phyloP scores from a whole-genome alignment of 305 asterid genomes.

The Fraxinus latifolia region DNA sequence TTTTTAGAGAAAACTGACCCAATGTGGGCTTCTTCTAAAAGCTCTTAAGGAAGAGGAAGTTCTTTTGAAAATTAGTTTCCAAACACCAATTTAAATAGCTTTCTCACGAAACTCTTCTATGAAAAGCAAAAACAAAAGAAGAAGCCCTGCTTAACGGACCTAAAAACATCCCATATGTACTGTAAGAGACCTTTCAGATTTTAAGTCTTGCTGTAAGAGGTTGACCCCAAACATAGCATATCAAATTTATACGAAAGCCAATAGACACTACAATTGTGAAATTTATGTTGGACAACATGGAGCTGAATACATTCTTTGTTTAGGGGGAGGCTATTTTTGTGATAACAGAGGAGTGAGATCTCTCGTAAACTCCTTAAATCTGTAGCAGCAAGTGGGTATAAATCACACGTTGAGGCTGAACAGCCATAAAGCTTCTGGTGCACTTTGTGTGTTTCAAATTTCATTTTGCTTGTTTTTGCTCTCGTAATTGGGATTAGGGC shows the following conservation, averaged over 20 bases:
- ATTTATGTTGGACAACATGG: neutral
- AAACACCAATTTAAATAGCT: no score
- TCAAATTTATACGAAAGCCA: neutral
- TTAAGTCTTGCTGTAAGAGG: neutral
- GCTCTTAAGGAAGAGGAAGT: no score
- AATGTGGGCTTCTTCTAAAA: no score
- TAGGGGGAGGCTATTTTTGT: neutral
- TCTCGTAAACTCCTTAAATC: neutral
- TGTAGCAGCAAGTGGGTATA: neutral
- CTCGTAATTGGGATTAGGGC: neutral
- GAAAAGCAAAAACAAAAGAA: no score
- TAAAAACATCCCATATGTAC: neutral
- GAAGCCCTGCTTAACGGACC: neutral
- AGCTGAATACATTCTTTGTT: neutral
- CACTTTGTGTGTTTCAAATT: neutral
- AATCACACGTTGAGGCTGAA: neutral
- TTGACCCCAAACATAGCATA: neutral
- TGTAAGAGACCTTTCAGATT: neutral
- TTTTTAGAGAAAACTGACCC: no score
- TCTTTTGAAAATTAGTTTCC: no score
- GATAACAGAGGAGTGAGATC: neutral
- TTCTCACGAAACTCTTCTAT: no score
- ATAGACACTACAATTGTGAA: neutral
- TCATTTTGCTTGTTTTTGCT: neutral
- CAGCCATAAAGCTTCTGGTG: neutral